Conservation (phyloP, 2,329 filamentous ascomycete species). For the Colletotrichum cereale region DNA sequence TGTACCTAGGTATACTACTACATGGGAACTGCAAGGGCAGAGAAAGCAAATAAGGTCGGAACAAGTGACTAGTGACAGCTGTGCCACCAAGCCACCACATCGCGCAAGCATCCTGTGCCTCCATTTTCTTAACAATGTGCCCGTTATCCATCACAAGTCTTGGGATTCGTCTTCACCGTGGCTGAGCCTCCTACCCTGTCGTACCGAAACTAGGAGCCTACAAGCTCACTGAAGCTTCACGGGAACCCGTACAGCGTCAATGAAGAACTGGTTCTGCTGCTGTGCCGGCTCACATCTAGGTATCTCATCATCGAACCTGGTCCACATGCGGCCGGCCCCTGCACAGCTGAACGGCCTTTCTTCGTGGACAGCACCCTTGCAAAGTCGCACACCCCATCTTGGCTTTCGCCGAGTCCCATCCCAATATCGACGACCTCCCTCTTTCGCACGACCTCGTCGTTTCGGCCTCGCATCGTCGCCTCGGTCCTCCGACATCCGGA, state of each 20-base stretch:
- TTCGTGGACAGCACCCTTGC: conserved; percentile 10
- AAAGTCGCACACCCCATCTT: neutral
- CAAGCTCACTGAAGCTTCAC: neutral
- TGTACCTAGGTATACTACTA: neutral
- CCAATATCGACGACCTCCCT: neutral
- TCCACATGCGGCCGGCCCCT: conserved; percentile 9
- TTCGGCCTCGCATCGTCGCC: conserved; percentile 27
- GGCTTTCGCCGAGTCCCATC: neutral
- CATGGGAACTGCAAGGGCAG: no score
- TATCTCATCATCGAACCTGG: neutral
- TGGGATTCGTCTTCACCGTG: conserved; percentile 10
- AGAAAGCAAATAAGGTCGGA: neutral
- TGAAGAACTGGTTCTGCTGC: neutral
- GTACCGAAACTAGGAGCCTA: neutral
- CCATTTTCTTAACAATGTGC: neutral
- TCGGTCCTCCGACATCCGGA: conserved; percentile 28
- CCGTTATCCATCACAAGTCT: neutral
- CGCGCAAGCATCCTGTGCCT: neutral
- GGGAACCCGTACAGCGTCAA: neutral
- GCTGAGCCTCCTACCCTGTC: conserved; percentile 6
- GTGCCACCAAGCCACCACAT: conserved; percentile 11
- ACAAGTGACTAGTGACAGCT: neutral
- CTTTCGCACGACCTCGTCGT: neutral
- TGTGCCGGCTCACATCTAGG: no score
- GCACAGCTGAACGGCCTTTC: conserved; percentile 6